Base-by-base conservation (phyloP, 805 yeast genomes). In the Nakazawaea wickerhamii region DNA sequence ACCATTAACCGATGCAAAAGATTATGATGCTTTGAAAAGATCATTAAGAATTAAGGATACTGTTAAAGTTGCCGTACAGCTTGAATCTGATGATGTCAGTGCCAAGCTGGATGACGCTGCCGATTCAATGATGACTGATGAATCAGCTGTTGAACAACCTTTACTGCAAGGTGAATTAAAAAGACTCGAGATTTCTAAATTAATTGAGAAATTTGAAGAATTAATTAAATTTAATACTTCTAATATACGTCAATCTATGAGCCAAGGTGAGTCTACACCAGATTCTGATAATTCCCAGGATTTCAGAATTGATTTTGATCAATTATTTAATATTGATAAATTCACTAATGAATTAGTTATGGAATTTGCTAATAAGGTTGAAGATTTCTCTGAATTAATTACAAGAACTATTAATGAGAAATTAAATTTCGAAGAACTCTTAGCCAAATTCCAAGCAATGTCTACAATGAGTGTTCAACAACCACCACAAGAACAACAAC, bases 31-130 rank as follows among this genome's bases (percentile, higher is more conserved):
- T 19, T 60, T 76, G 43, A 54, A 57, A 32, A 63, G 79, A 48
- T 70, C 79, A 36, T 61, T 76, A 48, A 58, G 63, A 42, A 79
- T 75, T 15, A 74, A 73, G 50, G 66, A 61, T 44, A 66, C 63
- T 44, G 53, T 72, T 38, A 66, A 65, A 48, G 55, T 77, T 45
- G 33, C 38, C 18, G 54, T 53, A 21, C 31, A 30, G n/a, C 4
- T 34, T 26, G 36, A 22, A n/a, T 9, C 11, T 10, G 17, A 10
- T 11, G 32, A 36, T 26, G 39, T 20, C 23, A 14, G 21, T n/a
- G n/a, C n/a, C n/a, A n/a, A n/a, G n/a, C n/a, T n/a, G 6, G 10
- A 40, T 4, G 37, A 37, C 10, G 20, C 31, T 23, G 39, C 22
- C 20, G 14, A 33, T 8, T 19, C 39, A 22, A 19, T 23, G 22